Evolutionary conservation across 2,329 filamentous ascomycete genomes (phyloP).

Genomic region (Epichloe scottii): DNA sequence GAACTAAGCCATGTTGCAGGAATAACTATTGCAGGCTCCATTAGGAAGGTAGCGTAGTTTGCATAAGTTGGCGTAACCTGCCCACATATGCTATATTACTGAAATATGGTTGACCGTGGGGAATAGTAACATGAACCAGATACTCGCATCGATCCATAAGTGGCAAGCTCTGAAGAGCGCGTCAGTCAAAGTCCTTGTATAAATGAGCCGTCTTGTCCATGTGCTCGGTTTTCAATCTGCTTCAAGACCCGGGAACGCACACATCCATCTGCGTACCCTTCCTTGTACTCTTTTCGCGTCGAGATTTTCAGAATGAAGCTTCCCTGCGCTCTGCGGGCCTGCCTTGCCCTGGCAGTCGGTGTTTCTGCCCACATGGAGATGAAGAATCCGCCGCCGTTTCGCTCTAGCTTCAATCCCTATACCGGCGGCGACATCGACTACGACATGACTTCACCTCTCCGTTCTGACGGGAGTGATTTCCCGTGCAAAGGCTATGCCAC

Average conservation of each 20-base stretch:
- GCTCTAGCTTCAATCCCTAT: constrained; percentile 16
- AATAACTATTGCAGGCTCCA: not conserved
- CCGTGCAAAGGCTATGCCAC: constrained; percentile 42
- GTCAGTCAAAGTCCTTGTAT: not conserved
- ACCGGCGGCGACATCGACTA: constrained; percentile 28
- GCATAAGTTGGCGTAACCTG: too few relatives aligned
- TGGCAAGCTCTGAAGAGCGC: too few relatives aligned
- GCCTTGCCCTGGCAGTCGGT: not conserved
- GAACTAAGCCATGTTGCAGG: not conserved
- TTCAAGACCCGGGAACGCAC: not conserved
- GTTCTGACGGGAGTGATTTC: constrained; percentile 40
- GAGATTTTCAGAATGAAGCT: not conserved
- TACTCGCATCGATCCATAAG: too few relatives aligned
- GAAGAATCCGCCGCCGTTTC: constrained; percentile 17
- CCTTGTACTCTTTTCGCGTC: too few relatives aligned
- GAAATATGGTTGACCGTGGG: not conserved
- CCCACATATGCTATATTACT: too few relatives aligned
- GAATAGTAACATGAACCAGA: not conserved
- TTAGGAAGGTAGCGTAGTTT: not conserved
- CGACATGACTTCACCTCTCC: constrained; percentile 45
- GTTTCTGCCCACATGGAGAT: constrained; percentile 18
- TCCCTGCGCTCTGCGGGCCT: not conserved
- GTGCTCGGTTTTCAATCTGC: too few relatives aligned
- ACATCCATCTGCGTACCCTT: not conserved
- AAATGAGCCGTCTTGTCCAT: not conserved